phyloP scores from a whole-genome alignment of 2,329 filamentous ascomycete species.

The Endoconidiophora laricicola region DNA sequence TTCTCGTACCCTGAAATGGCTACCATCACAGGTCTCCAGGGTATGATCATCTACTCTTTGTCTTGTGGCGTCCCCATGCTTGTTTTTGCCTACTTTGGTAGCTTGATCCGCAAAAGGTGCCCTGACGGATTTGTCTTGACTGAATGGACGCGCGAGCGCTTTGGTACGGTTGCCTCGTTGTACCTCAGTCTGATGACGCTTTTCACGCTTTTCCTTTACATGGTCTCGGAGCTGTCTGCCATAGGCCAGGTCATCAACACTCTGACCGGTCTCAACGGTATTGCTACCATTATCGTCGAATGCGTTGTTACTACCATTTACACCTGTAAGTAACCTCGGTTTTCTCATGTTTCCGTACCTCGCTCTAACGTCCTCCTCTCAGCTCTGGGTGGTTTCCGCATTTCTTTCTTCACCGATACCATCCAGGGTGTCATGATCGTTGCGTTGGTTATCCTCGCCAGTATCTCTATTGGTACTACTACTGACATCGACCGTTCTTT shows the following conservation, averaged over 20 bases:
- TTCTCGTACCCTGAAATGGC: slow-evolving; percentile 71
- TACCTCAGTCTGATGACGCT: slow-evolving; percentile 65
- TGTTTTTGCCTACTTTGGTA: slow-evolving; percentile 57
- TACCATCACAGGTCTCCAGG: slow-evolving; percentile 64
- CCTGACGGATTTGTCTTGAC: slow-evolving; percentile 74
- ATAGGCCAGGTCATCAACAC: slow-evolving; percentile 62
- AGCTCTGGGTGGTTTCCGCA: slow-evolving; percentile 68
- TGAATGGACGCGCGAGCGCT: slow-evolving; percentile 68
- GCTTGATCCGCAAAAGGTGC: slow-evolving; percentile 62
- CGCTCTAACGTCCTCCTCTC: slow-evolving; percentile 4
- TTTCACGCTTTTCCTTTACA: slow-evolving; percentile 71
- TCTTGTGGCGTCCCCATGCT: slow-evolving; percentile 56
- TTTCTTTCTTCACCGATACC: slow-evolving; percentile 73
- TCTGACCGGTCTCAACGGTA: slow-evolving; percentile 55
- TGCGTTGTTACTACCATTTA: slow-evolving; percentile 67
- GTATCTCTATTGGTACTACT: slow-evolving; percentile 61
- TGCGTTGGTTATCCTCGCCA: slow-evolving; percentile 55
- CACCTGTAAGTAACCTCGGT: slow-evolving; percentile 44
- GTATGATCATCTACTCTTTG: slow-evolving; percentile 59
- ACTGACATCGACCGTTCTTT: slow-evolving; percentile 53
- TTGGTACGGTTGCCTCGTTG: slow-evolving; percentile 50
- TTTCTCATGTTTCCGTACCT: neutral
- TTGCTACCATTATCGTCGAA: slow-evolving; percentile 63
- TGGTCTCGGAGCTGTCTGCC: slow-evolving; percentile 70
- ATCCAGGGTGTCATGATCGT: slow-evolving; percentile 67